Evolutionary conservation across 176 grass and related monocot species (phyloP), one percentile per base, ranked within the genome.

Genomic region (Carex scoparia): DNA sequence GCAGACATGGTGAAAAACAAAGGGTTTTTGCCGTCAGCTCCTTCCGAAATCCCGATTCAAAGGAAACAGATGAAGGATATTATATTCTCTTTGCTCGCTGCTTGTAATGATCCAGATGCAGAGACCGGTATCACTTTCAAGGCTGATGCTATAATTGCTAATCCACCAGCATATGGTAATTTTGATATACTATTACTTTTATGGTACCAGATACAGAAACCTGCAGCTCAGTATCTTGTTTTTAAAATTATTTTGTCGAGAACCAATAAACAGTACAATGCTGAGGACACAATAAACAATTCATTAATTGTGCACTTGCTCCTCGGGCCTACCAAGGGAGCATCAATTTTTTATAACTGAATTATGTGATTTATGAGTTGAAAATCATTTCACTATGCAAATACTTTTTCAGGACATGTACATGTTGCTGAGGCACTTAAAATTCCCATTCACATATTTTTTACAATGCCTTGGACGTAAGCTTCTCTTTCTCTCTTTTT

Each of bases 1-100:
- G 48, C 87, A 91, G 91, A 96, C 56, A 96, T 96, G 91, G 94
- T 96, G 61, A 96, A 96, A 84, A 96, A 96, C 87, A 96, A 96
- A 89, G 91, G 94, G n/a, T 93, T 96, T 73, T 79, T 96, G 70
- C 94, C 91, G 51, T 84, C 85, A 83, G 85, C 87, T 60, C 76
- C 94, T 63, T 96, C 91, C 54, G 94, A 96, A 79, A 96, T 96
- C 69, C 89, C 89, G 46, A 87, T 81, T 66, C 94, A 96, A 81
- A 80, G 94, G 53, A 96, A 96, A 33, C 87, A 96, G 77, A 93
- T 96, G 60, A 96, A 81, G 71, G 94, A 93, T 10, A 96, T 96
- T 49, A 93, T 96, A 80, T 90, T 91, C 75, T 96, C 94, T 56
- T 88, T 93, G 87, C 86, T 87, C 58, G 56, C 89, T 82, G 94